Evolutionary conservation across 164 flowering plant genomes (phyloP).

Genomic region (Stephania cephalantha): DNA sequence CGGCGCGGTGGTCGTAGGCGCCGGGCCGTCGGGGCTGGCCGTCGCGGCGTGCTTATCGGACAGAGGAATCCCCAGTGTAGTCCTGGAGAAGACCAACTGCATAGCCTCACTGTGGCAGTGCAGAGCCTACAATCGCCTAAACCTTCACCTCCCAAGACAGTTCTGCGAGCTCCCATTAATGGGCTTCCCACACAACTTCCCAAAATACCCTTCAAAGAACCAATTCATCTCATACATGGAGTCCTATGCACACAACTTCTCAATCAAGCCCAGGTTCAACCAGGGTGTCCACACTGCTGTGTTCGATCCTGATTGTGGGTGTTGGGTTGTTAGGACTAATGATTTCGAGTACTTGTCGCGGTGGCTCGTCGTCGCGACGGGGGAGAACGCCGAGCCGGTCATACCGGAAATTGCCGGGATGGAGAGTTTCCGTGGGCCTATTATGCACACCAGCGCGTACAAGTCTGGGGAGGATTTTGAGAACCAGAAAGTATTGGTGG

Average conservation of each 20-base stretch:
- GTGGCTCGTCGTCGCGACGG: constrained; percentile 85
- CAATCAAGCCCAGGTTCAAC: constrained; percentile 50
- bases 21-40: constrained; percentile 92
- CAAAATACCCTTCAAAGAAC: constrained; percentile 69
- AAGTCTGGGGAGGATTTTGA: constrained; percentile 60
- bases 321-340: constrained; percentile 59
- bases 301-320: constrained; percentile 38
- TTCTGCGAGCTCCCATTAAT: constrained; percentile 75
- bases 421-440: constrained; percentile 48
- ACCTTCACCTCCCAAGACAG: constrained; percentile 78
- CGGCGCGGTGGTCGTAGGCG: constrained; percentile 81
- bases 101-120: constrained; percentile 85
- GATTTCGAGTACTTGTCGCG: constrained; percentile 42
- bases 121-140: constrained; percentile 53
- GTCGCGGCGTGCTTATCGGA: constrained; percentile 62
- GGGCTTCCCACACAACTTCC: constrained; percentile 62
- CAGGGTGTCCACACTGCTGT: constrained; percentile 47
- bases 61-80: constrained; percentile 45
- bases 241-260: constrained; percentile 59
- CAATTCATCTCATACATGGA: constrained; percentile 88
- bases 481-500: constrained; percentile 63
- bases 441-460: constrained; percentile 65
- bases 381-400: constrained; percentile 85
- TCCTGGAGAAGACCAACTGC: constrained; percentile 65
- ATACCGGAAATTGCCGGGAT: constrained; percentile 63